Conservation (phyloP, 768 basidiomycete species). For the Lenzites betulinus region DNA sequence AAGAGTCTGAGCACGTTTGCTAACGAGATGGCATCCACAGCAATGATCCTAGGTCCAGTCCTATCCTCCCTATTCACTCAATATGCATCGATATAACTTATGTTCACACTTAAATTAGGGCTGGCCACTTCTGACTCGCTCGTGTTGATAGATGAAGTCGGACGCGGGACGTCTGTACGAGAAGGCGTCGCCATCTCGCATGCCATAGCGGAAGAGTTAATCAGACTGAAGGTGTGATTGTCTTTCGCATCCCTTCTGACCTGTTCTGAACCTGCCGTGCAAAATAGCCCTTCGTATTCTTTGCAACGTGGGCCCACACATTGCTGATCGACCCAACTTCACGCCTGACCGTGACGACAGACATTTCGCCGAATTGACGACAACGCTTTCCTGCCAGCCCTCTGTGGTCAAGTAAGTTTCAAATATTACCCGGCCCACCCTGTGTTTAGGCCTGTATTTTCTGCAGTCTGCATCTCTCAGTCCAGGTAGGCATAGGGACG, state of each 20-base stretch:
- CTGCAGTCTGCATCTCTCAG: conserved; percentile 76
- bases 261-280: neutral
- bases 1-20: conserved; percentile 93
- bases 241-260: neutral
- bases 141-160: conserved; percentile 91
- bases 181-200: conserved; percentile 85
- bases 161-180: conserved; percentile 84
- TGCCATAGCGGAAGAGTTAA: conserved; percentile 78
- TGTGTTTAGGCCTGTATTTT: neutral
- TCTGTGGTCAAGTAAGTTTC: conserved; percentile 73
- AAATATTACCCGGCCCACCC: neutral
- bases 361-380: conserved; percentile 80
- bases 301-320: conserved; percentile 68
- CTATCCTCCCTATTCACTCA: neutral
- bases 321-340: neutral
- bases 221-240: conserved; percentile 61
- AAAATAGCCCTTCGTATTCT: conserved; percentile 79
- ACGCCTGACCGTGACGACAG: conserved; percentile 34
- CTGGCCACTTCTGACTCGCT: conserved; percentile 70
- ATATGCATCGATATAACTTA: too few relatives aligned
- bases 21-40: conserved; percentile 88
- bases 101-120: conserved; percentile 40
- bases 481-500: conserved; percentile 53
- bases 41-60: conserved; percentile 79
- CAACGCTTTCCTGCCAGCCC: conserved; percentile 74